A percentile compares a stretch with the other conserved stretches of the same genome.
phyloP scores from a whole-genome alignment of 441 rosid genomes.

The Populus tomentosa region DNA sequence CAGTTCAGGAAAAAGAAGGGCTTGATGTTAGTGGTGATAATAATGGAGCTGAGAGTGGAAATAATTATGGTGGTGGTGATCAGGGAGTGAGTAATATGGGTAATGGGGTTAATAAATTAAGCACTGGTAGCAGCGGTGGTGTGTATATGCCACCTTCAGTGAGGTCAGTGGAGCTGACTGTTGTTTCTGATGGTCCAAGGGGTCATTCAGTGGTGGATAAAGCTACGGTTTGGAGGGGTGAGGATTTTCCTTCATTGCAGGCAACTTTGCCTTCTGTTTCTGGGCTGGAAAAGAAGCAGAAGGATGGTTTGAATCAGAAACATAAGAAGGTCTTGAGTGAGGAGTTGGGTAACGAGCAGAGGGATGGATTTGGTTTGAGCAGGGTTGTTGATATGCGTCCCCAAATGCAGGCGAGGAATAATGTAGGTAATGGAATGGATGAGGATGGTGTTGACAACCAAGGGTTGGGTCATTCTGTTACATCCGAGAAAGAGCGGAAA shows the following conservation, averaged over 20 bases:
- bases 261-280: conserved; percentile 62
- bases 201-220: conserved; percentile 39
- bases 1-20: conserved; percentile 56
- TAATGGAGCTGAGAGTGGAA: not conserved
- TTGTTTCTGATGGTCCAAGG: conserved; percentile 31
- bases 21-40: conserved; percentile 23
- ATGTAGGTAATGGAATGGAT: conserved; percentile 28
- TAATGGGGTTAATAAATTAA: conserved; percentile 45
- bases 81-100: conserved; percentile 27
- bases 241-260: conserved; percentile 90
- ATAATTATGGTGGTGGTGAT: conserved; percentile 33
- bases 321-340: conserved; percentile 51
- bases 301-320: conserved; percentile 59
- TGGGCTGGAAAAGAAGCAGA: conserved; percentile 63
- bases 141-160: conserved; percentile 50
- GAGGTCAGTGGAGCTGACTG: conserved; percentile 30
- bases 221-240: conserved; percentile 72
- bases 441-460: conserved; percentile 33
- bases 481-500: conserved; percentile 45
- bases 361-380: conserved; percentile 28
- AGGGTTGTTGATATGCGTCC: conserved; percentile 58
- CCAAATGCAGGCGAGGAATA: conserved; percentile 43
- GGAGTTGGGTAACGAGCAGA: conserved; percentile 38
- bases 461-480: conserved; percentile 32
- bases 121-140: conserved; percentile 28